Conservation (phyloP, 208 protist species). For the Trichomonas vaginalis region DNA sequence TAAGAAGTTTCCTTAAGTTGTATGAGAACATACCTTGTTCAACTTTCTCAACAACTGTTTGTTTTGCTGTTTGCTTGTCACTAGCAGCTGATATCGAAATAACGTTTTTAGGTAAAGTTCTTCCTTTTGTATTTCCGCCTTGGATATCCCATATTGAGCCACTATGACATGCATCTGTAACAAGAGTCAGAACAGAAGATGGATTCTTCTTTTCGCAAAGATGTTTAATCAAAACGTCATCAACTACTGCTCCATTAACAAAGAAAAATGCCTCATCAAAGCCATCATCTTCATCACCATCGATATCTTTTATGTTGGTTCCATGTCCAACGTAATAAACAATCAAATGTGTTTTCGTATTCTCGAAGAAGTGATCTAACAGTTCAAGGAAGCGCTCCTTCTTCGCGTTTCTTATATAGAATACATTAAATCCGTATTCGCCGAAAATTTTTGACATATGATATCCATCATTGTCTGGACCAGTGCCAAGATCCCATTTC, state of each 20-base stretch:
- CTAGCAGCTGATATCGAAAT: not conserved
- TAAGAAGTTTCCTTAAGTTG: not conserved
- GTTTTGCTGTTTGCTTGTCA: too few relatives aligned
- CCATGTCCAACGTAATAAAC: not conserved
- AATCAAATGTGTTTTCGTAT: not conserved
- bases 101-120: not conserved
- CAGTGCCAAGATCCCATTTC: not conserved
- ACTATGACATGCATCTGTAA: not conserved
- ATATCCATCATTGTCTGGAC: not conserved
- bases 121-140: not conserved
- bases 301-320: not conserved
- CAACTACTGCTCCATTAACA: not conserved
- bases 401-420: not conserved
- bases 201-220: not conserved
- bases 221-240: not conserved
- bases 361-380: not conserved
- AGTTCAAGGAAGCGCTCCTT: not conserved
- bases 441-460: too few relatives aligned
- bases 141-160: not conserved
- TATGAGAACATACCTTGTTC: too few relatives aligned
- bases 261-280: not conserved
- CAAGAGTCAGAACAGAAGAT: not conserved
- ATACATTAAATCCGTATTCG: not conserved
- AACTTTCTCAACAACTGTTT: not conserved
- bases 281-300: slow-evolving; percentile 7